Conservation (phyloP, 1,284 basidiomycete species). For the Boletus subluridellus region DNA sequence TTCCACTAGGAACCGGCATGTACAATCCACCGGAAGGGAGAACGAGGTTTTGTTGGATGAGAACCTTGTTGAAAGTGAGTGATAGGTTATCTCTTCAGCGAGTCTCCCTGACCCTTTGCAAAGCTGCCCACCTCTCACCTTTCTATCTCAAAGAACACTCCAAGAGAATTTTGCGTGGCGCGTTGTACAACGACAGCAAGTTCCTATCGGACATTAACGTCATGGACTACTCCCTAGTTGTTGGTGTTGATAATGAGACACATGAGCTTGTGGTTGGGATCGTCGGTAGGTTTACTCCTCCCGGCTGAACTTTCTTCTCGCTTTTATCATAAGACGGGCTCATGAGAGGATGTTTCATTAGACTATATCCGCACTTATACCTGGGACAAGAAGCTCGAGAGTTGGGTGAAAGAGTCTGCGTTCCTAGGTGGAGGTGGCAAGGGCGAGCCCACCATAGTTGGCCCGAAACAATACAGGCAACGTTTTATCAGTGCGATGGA, state of each 20-base stretch:
- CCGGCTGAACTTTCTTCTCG: neutral
- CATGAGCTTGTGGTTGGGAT: conserved; percentile 94
- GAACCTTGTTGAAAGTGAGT: conserved; percentile 80
- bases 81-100: neutral
- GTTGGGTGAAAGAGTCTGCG: conserved; percentile 93
- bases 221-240: conserved; percentile 98
- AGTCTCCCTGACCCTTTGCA: conserved; percentile 12
- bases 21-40: conserved; percentile 84
- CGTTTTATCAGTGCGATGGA: conserved; percentile 92
- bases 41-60: conserved; percentile 94
- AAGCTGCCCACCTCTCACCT: conserved; percentile 71
- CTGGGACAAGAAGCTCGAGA: conserved; percentile 98
- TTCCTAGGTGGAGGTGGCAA: conserved; percentile 79
- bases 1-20: conserved; percentile 86
- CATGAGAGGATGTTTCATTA: conserved; percentile 29
- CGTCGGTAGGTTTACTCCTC: conserved; percentile 61
- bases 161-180: conserved; percentile 87
- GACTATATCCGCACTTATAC: conserved; percentile 94
- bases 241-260: conserved; percentile 82
- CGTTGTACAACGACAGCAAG: conserved; percentile 90
- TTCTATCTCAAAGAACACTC: conserved; percentile 95
- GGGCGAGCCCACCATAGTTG: conserved; percentile 91
- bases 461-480: conserved; percentile 79
- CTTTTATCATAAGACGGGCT: neutral
- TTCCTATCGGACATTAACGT: conserved; percentile 95